These are phyloP conservation scores for Dactylellina haptotyla DNA, from an alignment of 2,329 filamentous ascomycete genomes.

Conservation along the genomic window DNA sequence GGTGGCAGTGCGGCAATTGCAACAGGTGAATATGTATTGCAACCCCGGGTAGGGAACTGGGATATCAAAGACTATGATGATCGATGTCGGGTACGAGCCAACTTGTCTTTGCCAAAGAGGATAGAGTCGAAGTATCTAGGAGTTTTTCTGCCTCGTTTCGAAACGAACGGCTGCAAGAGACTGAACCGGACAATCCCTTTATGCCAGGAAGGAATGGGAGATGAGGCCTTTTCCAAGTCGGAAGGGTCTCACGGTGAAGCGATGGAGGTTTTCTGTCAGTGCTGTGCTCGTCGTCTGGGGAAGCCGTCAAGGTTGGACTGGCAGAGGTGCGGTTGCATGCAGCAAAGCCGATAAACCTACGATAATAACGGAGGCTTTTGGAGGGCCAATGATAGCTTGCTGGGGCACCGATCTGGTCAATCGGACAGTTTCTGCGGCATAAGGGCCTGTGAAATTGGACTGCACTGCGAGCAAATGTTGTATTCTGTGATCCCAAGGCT, in stretches of 20 bases:
- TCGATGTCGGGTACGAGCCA: too few species aligned
- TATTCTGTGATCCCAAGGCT: too few species aligned
- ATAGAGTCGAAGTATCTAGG: background rate
- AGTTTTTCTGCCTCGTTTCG: conserved; percentile 29
- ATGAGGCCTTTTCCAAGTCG: conserved; percentile 18
- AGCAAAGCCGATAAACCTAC: background rate
- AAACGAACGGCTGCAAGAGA: conserved; percentile 35
- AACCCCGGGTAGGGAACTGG: too few species aligned
- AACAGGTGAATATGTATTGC: too few species aligned
- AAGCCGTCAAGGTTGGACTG: background rate
- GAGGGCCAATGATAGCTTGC: background rate
- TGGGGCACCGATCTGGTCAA: conserved; percentile 9
- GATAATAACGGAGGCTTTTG: conserved; percentile 34
- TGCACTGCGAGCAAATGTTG: too few species aligned
- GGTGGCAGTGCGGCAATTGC: too few species aligned
- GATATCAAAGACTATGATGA: too few species aligned
- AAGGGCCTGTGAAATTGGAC: background rate
- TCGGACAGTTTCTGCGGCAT: conserved; percentile 34
- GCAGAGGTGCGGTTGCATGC: background rate
- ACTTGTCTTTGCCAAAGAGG: conserved; percentile 9
- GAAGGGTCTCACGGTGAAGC: conserved; percentile 19
- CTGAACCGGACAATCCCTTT: conserved; percentile 26
- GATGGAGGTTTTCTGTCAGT: background rate
- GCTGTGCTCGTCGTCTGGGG: background rate
- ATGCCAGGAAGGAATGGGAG: conserved; percentile 25